phyloP scores from a whole-genome alignment of 2,329 filamentous ascomycete species.

The Fusarium sp. region DNA sequence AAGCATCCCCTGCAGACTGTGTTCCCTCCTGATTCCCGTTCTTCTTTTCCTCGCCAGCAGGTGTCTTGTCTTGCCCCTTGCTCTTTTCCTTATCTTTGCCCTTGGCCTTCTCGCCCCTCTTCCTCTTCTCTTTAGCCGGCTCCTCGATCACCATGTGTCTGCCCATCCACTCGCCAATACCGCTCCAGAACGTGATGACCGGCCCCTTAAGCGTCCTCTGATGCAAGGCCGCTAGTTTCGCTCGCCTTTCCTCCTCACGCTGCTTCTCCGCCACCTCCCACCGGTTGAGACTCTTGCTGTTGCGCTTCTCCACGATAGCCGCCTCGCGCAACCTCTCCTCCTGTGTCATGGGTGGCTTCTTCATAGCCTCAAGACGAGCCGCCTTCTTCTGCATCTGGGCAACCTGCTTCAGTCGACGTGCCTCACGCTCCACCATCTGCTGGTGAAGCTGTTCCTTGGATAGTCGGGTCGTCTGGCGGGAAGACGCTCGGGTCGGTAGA shows the following conservation, averaged over 20 bases:
- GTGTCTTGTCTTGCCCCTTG: slow-evolving; percentile 42
- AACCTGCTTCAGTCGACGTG: slow-evolving; percentile 76
- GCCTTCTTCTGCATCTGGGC: slow-evolving; percentile 74
- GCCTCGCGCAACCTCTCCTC: slow-evolving; percentile 86
- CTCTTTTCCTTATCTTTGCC: slow-evolving; percentile 30
- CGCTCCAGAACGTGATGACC: slow-evolving; percentile 93
- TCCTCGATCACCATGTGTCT: slow-evolving; percentile 72
- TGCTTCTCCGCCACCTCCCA: slow-evolving; percentile 96
- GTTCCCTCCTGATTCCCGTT: slow-evolving; percentile 10
- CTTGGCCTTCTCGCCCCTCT: slow-evolving; percentile 50
- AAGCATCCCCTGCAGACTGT: not conserved
- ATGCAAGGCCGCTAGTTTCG: slow-evolving; percentile 87
- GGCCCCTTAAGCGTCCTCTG: slow-evolving; percentile 88
- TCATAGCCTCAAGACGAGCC: slow-evolving; percentile 77
- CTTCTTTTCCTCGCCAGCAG: slow-evolving; percentile 7
- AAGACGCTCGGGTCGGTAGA: slow-evolving; percentile 67
- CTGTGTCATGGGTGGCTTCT: slow-evolving; percentile 87
- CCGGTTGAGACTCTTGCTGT: slow-evolving; percentile 88
- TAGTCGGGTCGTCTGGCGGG: slow-evolving; percentile 66
- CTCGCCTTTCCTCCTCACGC: slow-evolving; percentile 83
- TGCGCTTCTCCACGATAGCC: slow-evolving; percentile 83
- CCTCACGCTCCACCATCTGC: slow-evolving; percentile 79
- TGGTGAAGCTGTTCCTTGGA: slow-evolving; percentile 73
- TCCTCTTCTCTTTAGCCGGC: slow-evolving; percentile 68
- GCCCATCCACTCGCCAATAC: slow-evolving; percentile 84